phyloP scores from a whole-genome alignment of 2,329 filamentous ascomycete species.

The Aureobasidium sp. region DNA sequence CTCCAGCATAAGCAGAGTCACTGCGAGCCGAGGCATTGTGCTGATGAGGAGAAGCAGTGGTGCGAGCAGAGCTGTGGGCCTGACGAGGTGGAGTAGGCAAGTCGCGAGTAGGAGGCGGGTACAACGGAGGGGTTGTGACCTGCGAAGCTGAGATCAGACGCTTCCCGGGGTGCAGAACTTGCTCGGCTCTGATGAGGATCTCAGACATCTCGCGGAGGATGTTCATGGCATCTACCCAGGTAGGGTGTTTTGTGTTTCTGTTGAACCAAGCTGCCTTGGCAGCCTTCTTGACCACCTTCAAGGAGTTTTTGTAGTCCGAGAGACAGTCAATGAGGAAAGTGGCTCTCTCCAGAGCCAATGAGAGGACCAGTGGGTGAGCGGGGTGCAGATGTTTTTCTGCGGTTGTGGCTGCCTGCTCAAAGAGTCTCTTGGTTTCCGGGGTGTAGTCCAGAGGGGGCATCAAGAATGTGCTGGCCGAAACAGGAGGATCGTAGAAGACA shows the following conservation, averaged over 20 bases:
- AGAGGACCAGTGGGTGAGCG: slow-evolving; percentile 89
- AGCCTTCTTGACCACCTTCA: slow-evolving; percentile 80
- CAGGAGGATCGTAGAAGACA: slow-evolving; percentile 46
- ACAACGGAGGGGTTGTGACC: neutral
- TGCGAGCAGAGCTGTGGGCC: neutral
- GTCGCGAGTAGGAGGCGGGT: slow-evolving; percentile 11
- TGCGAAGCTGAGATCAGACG: neutral
- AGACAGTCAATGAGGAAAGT: slow-evolving; percentile 96
- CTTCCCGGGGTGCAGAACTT: neutral
- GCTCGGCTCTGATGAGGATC: slow-evolving; percentile 83
- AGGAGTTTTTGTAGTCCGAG: slow-evolving; percentile 80
- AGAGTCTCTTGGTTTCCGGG: slow-evolving; percentile 82
- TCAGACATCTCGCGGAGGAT: slow-evolving; percentile 87
- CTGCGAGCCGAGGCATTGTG: neutral
- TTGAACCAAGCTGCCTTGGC: slow-evolving; percentile 94
- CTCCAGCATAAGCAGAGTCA: neutral
- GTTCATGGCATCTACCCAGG: slow-evolving; percentile 92
- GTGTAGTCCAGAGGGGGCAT: slow-evolving; percentile 85
- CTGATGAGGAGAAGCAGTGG: neutral
- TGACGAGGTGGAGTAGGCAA: slow-evolving; percentile 5
- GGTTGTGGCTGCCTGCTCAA: slow-evolving; percentile 78
- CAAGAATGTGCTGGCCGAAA: slow-evolving; percentile 66
- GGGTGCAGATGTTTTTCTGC: slow-evolving; percentile 83
- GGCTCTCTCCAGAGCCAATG: slow-evolving; percentile 91
- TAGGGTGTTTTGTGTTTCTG: slow-evolving; percentile 92